Conservation (phyloP, 208 protist species). For the Leptomonas pyrrhocoris region DNA sequence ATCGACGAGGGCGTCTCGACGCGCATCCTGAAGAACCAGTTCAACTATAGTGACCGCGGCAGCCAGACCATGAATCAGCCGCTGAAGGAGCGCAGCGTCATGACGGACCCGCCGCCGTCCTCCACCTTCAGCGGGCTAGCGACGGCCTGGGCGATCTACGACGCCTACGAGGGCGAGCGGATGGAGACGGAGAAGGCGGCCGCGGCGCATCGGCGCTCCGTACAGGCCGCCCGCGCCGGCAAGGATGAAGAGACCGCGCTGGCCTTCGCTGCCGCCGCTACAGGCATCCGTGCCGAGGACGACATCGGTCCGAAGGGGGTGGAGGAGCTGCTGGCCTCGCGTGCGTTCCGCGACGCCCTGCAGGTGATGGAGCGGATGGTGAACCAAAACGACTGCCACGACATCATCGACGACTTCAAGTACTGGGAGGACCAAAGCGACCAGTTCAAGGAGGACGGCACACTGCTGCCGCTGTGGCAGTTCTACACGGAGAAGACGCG, state of each 20-base stretch:
- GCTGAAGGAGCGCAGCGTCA: conserved; percentile 73
- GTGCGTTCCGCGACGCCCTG: conserved; percentile 62
- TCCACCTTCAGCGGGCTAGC: conserved; percentile 85
- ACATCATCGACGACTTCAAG: conserved; percentile 97
- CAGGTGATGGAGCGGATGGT: conserved; percentile 97
- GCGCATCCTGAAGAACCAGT: conserved; percentile 96
- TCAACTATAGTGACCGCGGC: conserved; percentile 97
- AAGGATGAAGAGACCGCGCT: conserved; percentile 76
- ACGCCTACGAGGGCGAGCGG: conserved; percentile 95
- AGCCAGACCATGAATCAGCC: conserved; percentile 96
- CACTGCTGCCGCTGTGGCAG: conserved; percentile 96
- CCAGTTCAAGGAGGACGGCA: conserved; percentile 93
- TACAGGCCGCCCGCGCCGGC: conserved; percentile 57
- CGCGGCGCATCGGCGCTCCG: conserved; percentile 67
- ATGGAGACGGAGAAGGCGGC: conserved; percentile 80
- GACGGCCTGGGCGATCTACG: conserved; percentile 96
- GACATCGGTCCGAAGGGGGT: conserved; percentile 35
- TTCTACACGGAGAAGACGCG: conserved; percentile 89
- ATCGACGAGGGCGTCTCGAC: conserved; percentile 84
- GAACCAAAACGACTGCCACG: conserved; percentile 97
- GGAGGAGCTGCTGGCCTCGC: conserved; percentile 71
- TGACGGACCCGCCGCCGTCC: conserved; percentile 94
- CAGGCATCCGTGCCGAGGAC: conserved; percentile 10
- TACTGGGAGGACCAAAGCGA: conserved; percentile 97
- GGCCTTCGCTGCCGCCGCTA: conserved; percentile 15